phyloP scores from a whole-genome alignment of 2,329 filamentous ascomycete genomes.

The Botrytis fragariae region DNA sequence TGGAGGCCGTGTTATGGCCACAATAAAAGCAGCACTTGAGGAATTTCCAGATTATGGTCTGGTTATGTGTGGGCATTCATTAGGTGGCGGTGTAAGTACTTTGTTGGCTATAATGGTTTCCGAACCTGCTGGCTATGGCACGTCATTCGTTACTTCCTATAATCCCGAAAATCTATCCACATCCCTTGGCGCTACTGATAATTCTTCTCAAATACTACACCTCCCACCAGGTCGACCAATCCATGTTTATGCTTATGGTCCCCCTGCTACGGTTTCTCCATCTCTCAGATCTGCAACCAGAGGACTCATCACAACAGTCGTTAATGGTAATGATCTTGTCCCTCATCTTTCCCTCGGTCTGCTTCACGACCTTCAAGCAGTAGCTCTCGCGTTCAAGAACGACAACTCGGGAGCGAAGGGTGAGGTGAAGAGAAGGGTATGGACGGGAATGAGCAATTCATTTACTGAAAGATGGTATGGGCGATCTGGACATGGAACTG shows the following conservation, averaged over 20 bases:
- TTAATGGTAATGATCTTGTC: slow-evolving; percentile 72
- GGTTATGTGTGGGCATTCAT: slow-evolving; percentile 54
- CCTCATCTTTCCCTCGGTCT: slow-evolving; percentile 71
- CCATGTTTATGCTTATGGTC: slow-evolving; percentile 77
- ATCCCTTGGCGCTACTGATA: slow-evolving; percentile 40
- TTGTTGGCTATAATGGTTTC: slow-evolving; percentile 54
- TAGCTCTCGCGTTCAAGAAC: slow-evolving; percentile 69
- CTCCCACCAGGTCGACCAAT: slow-evolving; percentile 68
- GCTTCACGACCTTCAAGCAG: slow-evolving; percentile 70
- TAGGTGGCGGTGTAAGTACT: slow-evolving; percentile 55
- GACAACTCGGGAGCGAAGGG: slow-evolving; percentile 66
- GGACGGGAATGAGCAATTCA: slow-evolving; percentile 61
- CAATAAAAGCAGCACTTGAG: slow-evolving; percentile 51
- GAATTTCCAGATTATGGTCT: slow-evolving; percentile 55
- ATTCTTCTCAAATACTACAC: slow-evolving; percentile 40
- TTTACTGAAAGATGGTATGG: slow-evolving; percentile 61
- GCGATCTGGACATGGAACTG: slow-evolving; percentile 41
- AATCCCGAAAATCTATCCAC: slow-evolving; percentile 69
- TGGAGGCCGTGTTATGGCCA: slow-evolving; percentile 51
- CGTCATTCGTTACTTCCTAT: slow-evolving; percentile 56
- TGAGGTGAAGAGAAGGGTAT: slow-evolving; percentile 64
- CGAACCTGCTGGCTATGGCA: slow-evolving; percentile 44
- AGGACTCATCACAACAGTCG: slow-evolving; percentile 70
- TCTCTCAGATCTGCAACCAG: slow-evolving; percentile 67
- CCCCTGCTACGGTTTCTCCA: slow-evolving; percentile 69